Evolutionary conservation across 768 basidiomycete species (phyloP), one percentile per base, ranked within the genome.

Genomic region (Strobilomyces confusus): DNA sequence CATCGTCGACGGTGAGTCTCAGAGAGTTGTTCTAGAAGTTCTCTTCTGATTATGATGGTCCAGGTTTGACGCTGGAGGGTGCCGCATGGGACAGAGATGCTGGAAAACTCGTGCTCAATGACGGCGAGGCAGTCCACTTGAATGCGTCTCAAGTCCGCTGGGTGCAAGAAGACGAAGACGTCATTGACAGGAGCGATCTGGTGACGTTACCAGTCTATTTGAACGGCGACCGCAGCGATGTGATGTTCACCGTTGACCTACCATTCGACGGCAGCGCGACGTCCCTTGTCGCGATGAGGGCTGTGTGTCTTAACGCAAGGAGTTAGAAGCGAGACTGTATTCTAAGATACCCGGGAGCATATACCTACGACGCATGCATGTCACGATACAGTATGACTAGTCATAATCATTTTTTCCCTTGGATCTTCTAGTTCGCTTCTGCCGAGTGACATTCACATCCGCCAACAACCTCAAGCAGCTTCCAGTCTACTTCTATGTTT

Each of bases 171-270:
- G 73, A 77, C 36, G 78, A 77, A 33, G 61, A 68, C 6, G 38
- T 20, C 5, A 34, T 23, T 33, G 56, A 72, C 17, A 64, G 64
- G 33, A 64, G 65, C 32, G 73, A 71, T 48, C 60, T 81, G 51
- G 89, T 95, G 63, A 89, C 86, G 58, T 74, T 98, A 20, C 95
- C 95, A 0, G 90, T 97, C 41, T 98, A 97, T 70, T 80, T 98
- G 66, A 97, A 98, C 71, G 77, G 79, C 58, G 89, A 92, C 72
- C 81, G 95, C 47, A 88, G 84, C 66, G 91, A 93, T 63, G 89
- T 95, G 32, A 73, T 98, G 63, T 95, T 97, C 74, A 92, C 89
- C 1, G 86, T 95, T 33, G 82, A 91, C 61, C 69, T 98, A 52
- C 87, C 89, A 19, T 87, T 92, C 59, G 87, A 87, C 55, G 77